Conservation (phyloP, 208 protist species). For the Phytomonas sp. region DNA sequence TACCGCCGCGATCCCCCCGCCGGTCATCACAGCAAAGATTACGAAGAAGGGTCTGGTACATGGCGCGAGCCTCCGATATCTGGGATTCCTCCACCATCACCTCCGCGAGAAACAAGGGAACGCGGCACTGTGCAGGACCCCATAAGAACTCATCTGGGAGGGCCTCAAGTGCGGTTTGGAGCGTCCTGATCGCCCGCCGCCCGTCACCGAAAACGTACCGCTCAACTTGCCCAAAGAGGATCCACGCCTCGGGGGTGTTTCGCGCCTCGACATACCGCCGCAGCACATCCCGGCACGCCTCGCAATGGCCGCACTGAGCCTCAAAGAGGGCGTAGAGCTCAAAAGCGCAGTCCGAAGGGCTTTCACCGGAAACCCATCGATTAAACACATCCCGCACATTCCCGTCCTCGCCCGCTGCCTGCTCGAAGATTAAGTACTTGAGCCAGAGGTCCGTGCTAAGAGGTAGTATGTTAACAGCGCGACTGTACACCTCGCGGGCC, state of each 20-base stretch:
- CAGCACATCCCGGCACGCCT: conserved; percentile 45
- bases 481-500: conserved; percentile 96
- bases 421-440: conserved; percentile 95
- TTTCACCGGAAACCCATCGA: conserved; percentile 87
- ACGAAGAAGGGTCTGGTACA: conserved; percentile 48
- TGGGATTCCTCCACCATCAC: conserved; percentile 21
- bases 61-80: conserved; percentile 29
- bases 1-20: not conserved
- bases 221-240: conserved; percentile 88
- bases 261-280: conserved; percentile 57
- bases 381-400: conserved; percentile 91
- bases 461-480: conserved; percentile 94
- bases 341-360: conserved; percentile 77
- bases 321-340: conserved; percentile 93
- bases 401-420: conserved; percentile 91
- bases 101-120: conserved; percentile 66
- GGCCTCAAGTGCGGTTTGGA: conserved; percentile 59
- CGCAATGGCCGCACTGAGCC: conserved; percentile 23
- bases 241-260: conserved; percentile 70
- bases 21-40: conserved; percentile 18
- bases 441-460: conserved; percentile 95
- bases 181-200: conserved; percentile 44
- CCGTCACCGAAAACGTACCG: conserved; percentile 42
- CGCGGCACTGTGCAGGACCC: conserved; percentile 33
- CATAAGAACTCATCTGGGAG: conserved; percentile 48